Base-by-base conservation (phyloP, 768 basidiomycete species). In the Kwoniella botswanensis region DNA sequence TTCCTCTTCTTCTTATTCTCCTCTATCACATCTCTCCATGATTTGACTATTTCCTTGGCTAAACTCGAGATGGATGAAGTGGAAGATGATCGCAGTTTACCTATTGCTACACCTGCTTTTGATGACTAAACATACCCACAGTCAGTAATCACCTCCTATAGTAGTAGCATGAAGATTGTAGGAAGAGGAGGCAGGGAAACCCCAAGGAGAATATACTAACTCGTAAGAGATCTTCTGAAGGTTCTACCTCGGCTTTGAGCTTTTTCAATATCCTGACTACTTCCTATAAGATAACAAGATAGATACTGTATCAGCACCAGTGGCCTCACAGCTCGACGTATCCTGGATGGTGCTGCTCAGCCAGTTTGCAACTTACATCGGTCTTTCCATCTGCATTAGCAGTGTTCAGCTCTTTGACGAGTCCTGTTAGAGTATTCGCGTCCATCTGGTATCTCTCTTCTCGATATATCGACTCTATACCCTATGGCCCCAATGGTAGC, bases 1-100 rank as follows among this genome's bases (percentile, higher is more conserved):
- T 82, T 82, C 70, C 80, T 65, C 70, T 82, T 83, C 73, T 74
- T 74, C 68, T 81, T 76, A 57, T 72, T 74, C 58, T 72, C 72
- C 57, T 83, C 82, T 44, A 83, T 79, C 9, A 71, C 78, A 12
- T 81, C 77, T 60, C 82, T 79, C 82, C 82, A 83, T 21, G 71
- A 68, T 29, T 79, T 77, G 29, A 83, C 76, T 11, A 83, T 72
- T 59, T 81, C 77, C 22, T 80, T 82, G 9, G 81, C 82, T 3
- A 81, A 61, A 4, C 17, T 74, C 64, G 52, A 82, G 63, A 67
- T 43, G 15, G 56, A 29, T 4, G 68, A 69, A 10, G 76, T 54
- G 1, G 70, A 63, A 18, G 78, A 64, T 73, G 67, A 54, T 75
- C 79, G 76, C 13, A 79, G 77, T 68, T 82, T 81, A 41, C 76